Percentiles rank a stretch among this genome's conserved stretches.
Evolutionary conservation across 1,284 basidiomycete species (phyloP).

Genomic region (Sporisorium reilianum): DNA sequence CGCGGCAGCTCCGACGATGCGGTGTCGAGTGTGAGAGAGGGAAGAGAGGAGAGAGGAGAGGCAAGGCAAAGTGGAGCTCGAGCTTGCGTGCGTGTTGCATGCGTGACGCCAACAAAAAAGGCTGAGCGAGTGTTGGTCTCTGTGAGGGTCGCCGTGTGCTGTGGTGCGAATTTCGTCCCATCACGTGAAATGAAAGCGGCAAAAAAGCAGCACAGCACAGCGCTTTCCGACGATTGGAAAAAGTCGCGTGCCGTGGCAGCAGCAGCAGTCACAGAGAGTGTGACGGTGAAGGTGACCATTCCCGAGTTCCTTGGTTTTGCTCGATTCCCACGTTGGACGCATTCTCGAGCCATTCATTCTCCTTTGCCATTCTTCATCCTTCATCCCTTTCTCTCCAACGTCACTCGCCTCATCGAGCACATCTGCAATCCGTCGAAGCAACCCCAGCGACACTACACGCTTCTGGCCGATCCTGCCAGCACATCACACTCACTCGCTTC

Average conservation of each 20-base stretch:
- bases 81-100: too few relatives aligned
- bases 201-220: not conserved
- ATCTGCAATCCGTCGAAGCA: not conserved
- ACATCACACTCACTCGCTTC: not conserved
- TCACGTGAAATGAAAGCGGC: not conserved
- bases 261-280: not conserved
- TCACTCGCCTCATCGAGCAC: not conserved
- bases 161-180: not conserved
- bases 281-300: conserved; percentile 5
- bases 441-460: not conserved
- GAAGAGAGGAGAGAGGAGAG: not conserved
- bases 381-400: not conserved
- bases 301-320: conserved; percentile 2
- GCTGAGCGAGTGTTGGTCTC: not conserved
- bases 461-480: not conserved
- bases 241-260: conserved; percentile 26
- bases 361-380: not conserved
- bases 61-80: not conserved
- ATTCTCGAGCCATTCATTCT: too few relatives aligned
- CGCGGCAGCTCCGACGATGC: not conserved
- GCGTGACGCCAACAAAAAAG: not conserved
- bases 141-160: not conserved
- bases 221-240: not conserved
- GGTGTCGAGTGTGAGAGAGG: not conserved
- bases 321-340: conserved; percentile 5